Evolutionary conservation across 495 filamentous ascomycete genomes (phyloP), one percentile per base, ranked within the genome.

Genomic region (Geopyxis carbonaria): DNA sequence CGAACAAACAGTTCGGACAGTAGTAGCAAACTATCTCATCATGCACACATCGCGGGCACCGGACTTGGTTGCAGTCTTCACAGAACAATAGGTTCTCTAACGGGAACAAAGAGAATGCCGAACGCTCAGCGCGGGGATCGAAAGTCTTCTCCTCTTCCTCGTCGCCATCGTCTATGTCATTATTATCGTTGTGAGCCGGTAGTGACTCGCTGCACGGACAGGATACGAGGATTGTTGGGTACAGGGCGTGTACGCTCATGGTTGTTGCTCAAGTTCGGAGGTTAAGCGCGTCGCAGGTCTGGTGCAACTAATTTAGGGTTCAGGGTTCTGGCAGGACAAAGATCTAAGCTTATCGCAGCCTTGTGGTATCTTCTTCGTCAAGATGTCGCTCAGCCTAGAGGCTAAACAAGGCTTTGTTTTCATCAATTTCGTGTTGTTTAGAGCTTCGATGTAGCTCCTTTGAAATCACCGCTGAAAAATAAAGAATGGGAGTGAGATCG

Each of bases 11-110:
- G 56, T 69, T 85, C n/a, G 89, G 89, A 55, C 89, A 97, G 53
- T 78, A 97, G 68, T 79, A 93, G 43, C 78, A 83, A 34, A 91
- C 74, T 29, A 93, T 80, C 60, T 97, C 89, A 52, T 97, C 89
- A 16, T 76, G 66, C 14, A 84, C 81, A 54, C 89, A 97, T 57
- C 84, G 68, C 5, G 84, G 81, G 53, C 89, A 97, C 45, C 86
- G 77, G 39, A 97, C 87, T 60, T 92, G 76, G 46, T 89, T 82
- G 57, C 89, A 97, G 56, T 94, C 91, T 53, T 92, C 84, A 61
- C 89, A 97, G 60, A 85, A 95, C 8, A 93, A 67, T 5, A 97
- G 72, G 51, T 89, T 80, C 50, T 95, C 85, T n/a, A 93, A 71
- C 0, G 87, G 85, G 57, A 84, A 93, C 23, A 97, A 66, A 28